Evolutionary conservation across 768 basidiomycete genomes (phyloP), one percentile per base, ranked within the genome.

Genomic region (Mycena albidolilacea): DNA sequence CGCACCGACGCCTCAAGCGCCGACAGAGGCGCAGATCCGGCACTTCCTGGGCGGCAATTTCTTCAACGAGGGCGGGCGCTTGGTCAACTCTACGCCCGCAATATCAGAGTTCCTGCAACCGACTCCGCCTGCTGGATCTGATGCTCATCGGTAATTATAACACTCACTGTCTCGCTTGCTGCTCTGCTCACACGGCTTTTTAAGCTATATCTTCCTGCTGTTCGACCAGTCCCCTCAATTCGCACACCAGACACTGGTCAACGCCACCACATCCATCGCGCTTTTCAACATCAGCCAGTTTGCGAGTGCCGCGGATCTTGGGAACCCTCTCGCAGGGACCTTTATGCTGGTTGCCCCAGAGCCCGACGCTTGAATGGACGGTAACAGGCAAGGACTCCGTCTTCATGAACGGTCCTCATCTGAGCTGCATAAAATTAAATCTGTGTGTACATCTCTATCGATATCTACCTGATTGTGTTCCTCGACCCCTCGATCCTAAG

Each of bases 1-100:
- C 70, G 87, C 85, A 5, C 87, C 87, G 7, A 87, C 87, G 19
- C 88, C 88, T 0, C 85, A 87, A 71, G 78, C 75, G 15, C 84
- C 85, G 7, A 85, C 80, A 6, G 62, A 44, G 6, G 81, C 86
- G 0, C 86, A 89, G 71, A 84, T 89, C 57, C 83, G 87, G 2
- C 88, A 89, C 75, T 87, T 87, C 80, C 78, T 89, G 1, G 85
- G 84, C 1, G 85, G 85, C 0, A 82, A 86, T 75, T 88, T 87
- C 69, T 39, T 60, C 58, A 75, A 70, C 54, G n/a, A 70, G 6
- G 68, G 64, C 8, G 74, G 74, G 2, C 75, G 71, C 19, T 74
- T 87, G 17, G 76, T 75, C 0, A 88, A 86, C 76, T 76, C 63
- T 10, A 87, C 87, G 1, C 81, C 85, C 15, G 86, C 86, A 15